Evolutionary conservation across 2,329 filamentous ascomycete genomes (phyloP), one percentile per base, ranked within the genome.

Genomic region (Fusarium buxicola): DNA sequence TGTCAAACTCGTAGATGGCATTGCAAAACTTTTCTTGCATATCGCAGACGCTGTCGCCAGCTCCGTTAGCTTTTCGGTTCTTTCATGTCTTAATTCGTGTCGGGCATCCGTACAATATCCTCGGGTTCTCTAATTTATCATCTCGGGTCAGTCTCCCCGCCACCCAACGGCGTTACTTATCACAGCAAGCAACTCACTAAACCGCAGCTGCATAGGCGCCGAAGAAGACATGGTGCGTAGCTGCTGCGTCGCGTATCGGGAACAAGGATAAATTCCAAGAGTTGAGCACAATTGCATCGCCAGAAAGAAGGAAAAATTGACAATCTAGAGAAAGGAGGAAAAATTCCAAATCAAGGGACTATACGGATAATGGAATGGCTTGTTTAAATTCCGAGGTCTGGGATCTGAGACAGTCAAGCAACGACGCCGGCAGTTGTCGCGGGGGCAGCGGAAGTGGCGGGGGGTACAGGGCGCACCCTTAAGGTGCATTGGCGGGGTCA

Each of bases 21-120:
- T 82, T 81, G 60, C 92, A 86, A 79, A 98, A 98, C 76, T 93
- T 96, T 69, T 97, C 94, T 80, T 98, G 94, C 63, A 98, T 83
- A 73, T 98, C 94, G 80, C 94, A 98, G 74, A 98, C 86, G 72
- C 94, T 97, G 30, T 18, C 27, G 24, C 30, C 16, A 52, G 7
- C 4, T 35, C 38, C 27, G 30, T 60, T 40, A 34, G 12, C 30
- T 39, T 25, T 45, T 38, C 34, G 12, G 12, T 35, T 16, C 25
- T 21, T 8, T 41, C 21, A 24, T n/a, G 13, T 11, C 12, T 10
- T 18, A 10, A 11, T 31, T 13, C 13, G 9, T 18, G 13, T 11
- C 13, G 28, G n/a, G n/a, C n/a, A n/a, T n/a, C n/a, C 80, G 72
- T 68, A 84, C 82, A 86, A 83, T 70, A 85, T 72, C 34, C 75